phyloP scores from a whole-genome alignment of 2,329 filamentous ascomycete genomes.

The Septoria petroselini region DNA sequence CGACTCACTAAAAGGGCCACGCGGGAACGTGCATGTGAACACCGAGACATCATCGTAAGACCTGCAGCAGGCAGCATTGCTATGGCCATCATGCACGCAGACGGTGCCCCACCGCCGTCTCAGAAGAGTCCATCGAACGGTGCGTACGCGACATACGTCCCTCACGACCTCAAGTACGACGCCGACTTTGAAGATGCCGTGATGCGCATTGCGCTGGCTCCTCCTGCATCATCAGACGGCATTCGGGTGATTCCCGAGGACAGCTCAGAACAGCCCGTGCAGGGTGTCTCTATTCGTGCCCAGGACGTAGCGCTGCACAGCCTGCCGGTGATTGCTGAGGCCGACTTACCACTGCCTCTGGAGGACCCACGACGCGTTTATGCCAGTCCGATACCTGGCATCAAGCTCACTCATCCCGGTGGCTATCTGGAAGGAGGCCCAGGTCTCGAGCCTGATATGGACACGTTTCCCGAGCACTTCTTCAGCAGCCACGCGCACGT shows the following conservation, averaged over 20 bases:
- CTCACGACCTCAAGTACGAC: slow-evolving; percentile 45
- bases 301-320: slow-evolving; percentile 28
- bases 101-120: slow-evolving; percentile 22
- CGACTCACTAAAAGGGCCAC: not conserved
- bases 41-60: not conserved
- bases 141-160: slow-evolving; percentile 42
- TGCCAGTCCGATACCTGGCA: slow-evolving; percentile 43
- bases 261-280: slow-evolving; percentile 30
- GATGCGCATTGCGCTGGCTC: slow-evolving; percentile 41
- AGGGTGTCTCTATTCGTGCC: slow-evolving; percentile 31
- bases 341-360: slow-evolving; percentile 45
- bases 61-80: not conserved
- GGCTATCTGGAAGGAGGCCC: slow-evolving; percentile 51
- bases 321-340: slow-evolving; percentile 32
- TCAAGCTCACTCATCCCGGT: slow-evolving; percentile 46
- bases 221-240: slow-evolving; percentile 26
- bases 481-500: slow-evolving; percentile 39
- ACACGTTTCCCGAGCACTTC: slow-evolving; percentile 43
- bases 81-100: slow-evolving; percentile 4
- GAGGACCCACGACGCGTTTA: slow-evolving; percentile 44
- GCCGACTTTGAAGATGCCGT: slow-evolving; percentile 46
- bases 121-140: slow-evolving; percentile 24
- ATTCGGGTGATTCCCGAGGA: slow-evolving; percentile 31
- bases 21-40: not conserved
- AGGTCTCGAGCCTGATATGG: slow-evolving; percentile 40